Evolutionary conservation across 495 filamentous ascomycete genomes (phyloP), one percentile per base, ranked within the genome.

Genomic region (Podospora pseudoanserina): DNA sequence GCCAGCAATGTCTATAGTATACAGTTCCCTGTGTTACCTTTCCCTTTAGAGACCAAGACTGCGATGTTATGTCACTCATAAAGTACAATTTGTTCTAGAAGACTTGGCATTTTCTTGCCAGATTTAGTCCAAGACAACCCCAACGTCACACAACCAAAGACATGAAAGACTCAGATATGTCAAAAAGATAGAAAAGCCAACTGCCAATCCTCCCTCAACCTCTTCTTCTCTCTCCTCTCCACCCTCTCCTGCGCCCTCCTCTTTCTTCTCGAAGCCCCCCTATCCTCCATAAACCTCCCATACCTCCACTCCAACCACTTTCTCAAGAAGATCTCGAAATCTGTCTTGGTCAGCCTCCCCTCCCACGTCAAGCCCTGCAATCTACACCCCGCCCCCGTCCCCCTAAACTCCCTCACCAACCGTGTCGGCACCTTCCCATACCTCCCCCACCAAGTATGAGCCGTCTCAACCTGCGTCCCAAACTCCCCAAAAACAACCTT

Each of bases 231-330:
- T n/a, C 13, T 58, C 23, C n/a, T 19, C 7, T 19, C 55, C 55
- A 58, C 15, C 19, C 4, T 19, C 55, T 18, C n/a, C n/a, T 6
- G n/a, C 18, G 49, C 7, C 49, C 27, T 58, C 64, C 27, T 66
- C 27, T 39, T 49, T 18, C 20, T 66, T 26, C 39, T 65, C 63
- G 5, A 20, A 7, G 15, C 39, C 13, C 18, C 18, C 56, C 26
- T 59, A 23, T 59, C 19, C 26, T 59, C 26, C 56, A 9, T 20
- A 9, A 23, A 20, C 56, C 26, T 19, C 19, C 18, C 56, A 23
- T n/a, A 23, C 26, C 19, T 59, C 19, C 19, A 59, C 56, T 27
- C 26, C 59, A 26, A 61, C 59, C 61, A 63, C 20, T n/a, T 63
- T 32, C 28, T 32, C 27, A 63, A 19, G 13, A 63, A 63, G 9